Evolutionary conservation across 345 rosid species (phyloP).

Genomic region (Brassica rapa): DNA sequence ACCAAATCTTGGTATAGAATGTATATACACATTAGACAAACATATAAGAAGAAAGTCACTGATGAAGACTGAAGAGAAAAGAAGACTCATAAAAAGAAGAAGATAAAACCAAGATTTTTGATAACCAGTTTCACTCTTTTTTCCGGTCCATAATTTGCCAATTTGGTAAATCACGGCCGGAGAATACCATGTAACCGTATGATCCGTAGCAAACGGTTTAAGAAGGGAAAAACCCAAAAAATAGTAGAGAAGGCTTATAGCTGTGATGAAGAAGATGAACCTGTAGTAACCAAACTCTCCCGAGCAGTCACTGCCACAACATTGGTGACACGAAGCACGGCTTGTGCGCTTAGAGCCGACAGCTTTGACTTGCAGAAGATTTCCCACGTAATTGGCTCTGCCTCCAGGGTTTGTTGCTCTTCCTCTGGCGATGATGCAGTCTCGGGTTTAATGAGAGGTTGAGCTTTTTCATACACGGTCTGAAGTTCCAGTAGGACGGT

Average conservation of each 20-base stretch:
- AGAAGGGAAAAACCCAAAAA: neutral
- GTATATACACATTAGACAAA: conserved; percentile 24
- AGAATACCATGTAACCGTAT: conserved; percentile 34
- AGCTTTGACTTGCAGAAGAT: conserved; percentile 80
- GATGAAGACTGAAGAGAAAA: neutral
- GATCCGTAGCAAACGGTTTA: conserved; percentile 24
- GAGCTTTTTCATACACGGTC: neutral
- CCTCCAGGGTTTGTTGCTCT: conserved; percentile 40
- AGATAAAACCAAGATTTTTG: neutral
- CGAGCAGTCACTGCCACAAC: conserved; percentile 44
- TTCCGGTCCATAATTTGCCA: conserved; percentile 30
- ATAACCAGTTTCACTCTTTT: conserved; percentile 24
- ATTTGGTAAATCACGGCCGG: conserved; percentile 32
- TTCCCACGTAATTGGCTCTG: conserved; percentile 70
- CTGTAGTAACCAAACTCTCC: conserved; percentile 54
- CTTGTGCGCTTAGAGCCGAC: conserved; percentile 80
- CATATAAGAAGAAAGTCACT: neutral
- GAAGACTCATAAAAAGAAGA: neutral
- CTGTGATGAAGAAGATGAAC: conserved; percentile 48
- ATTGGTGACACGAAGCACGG: conserved; percentile 87
- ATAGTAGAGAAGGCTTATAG: conserved; percentile 20
- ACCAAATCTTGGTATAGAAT: conserved; percentile 35
- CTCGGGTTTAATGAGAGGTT: neutral
- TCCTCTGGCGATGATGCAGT: neutral
- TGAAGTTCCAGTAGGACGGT: conserved; percentile 5